Percentiles rank a stretch among this genome's conserved stretches.
phyloP scores from a whole-genome alignment of 2,329 filamentous ascomycete genomes.

The Paecilomyces sp. region DNA sequence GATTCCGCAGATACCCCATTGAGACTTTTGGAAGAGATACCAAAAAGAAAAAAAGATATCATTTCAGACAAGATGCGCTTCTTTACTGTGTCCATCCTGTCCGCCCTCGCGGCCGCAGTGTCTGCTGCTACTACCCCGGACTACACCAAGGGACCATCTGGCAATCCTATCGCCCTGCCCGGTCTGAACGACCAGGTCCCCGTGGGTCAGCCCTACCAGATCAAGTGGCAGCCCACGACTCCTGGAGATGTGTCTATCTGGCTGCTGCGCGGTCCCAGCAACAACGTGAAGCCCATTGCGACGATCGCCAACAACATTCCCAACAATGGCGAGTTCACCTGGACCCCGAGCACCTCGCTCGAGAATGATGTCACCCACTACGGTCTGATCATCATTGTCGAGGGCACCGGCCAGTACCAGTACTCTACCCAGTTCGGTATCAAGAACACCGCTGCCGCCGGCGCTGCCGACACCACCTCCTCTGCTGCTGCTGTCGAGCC shows the following conservation, averaged over 20 bases:
- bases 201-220: constrained; percentile 49
- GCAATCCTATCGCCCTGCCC: constrained; percentile 51
- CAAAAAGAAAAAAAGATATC: constrained; percentile 1
- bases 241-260: constrained; percentile 45
- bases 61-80: constrained; percentile 30
- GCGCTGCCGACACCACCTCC: constrained; percentile 1
- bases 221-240: constrained; percentile 48
- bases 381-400: constrained; percentile 55
- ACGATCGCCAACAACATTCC: constrained; percentile 46
- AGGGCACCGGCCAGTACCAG: constrained; percentile 54
- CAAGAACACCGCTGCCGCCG: constrained; percentile 23
- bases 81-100: constrained; percentile 25
- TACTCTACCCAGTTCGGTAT: constrained; percentile 58
- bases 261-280: constrained; percentile 53
- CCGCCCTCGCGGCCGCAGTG: constrained; percentile 31
- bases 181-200: constrained; percentile 47
- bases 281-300: constrained; percentile 46
- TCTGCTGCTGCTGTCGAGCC: neutral
- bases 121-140: constrained; percentile 33
- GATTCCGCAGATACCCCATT: constrained; percentile 13
- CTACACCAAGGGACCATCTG: constrained; percentile 28
- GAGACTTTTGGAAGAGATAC: neutral
- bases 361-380: constrained; percentile 46
- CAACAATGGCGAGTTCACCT: constrained; percentile 51
- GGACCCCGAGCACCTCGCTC: constrained; percentile 47